Percentiles rank a stretch among this genome's conserved stretches.
These are phyloP conservation scores for Euryodendron excelsum DNA, from an alignment of 148 eudicot genomes.

Conservation along the genomic window DNA sequence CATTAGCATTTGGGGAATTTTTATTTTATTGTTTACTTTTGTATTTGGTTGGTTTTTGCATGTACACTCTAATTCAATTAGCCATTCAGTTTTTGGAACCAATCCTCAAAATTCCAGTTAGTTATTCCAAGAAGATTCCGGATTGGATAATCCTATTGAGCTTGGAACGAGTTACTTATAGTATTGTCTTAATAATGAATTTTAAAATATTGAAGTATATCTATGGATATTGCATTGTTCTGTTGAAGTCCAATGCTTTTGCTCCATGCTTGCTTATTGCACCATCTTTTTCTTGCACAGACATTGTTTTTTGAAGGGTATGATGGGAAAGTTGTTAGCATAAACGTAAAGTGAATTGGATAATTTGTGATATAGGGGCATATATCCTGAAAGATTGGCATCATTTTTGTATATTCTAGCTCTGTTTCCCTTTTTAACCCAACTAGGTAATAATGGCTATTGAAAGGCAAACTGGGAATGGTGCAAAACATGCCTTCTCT, in stretches of 20 bases:
- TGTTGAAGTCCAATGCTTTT: not conserved
- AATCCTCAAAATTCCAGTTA: too few species aligned
- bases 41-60: too few species aligned
- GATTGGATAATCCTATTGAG: too few species aligned
- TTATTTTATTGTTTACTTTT: too few species aligned
- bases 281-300: not conserved
- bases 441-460: not conserved
- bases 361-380: not conserved
- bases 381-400: not conserved
- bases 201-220: too few species aligned
- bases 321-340: not conserved
- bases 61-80: not conserved
- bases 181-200: too few species aligned
- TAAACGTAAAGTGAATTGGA: not conserved
- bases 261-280: not conserved
- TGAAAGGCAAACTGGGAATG: not conserved
- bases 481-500: not conserved
- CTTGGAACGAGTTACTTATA: not conserved
- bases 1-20: too few species aligned
- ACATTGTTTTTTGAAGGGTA: not conserved
- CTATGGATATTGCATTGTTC: not conserved
- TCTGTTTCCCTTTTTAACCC: not conserved
- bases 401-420: slow-evolving; percentile 3
- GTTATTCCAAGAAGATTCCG: too few species aligned
- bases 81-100: too few species aligned